Evolutionary conservation across 2,329 filamentous ascomycete species (phyloP).

Genomic region (Aspergillus intermedius): DNA sequence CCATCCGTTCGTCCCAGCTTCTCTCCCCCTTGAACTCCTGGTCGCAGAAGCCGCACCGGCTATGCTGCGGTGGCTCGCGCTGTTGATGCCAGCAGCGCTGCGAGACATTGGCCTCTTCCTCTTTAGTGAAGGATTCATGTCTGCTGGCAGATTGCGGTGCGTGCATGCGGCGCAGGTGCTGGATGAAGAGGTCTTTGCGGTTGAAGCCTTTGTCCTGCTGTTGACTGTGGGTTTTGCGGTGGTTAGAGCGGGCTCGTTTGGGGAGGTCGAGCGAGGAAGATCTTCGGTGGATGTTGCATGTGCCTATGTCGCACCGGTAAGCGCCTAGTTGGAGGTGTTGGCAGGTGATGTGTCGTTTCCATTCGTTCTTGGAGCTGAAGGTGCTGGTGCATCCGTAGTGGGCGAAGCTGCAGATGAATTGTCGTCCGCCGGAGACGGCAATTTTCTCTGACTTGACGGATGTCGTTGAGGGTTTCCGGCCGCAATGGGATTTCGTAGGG

Average conservation of each 20-base stretch:
- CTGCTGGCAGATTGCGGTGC: constrained; percentile 48
- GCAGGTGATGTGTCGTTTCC: constrained; percentile 80
- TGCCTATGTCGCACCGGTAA: constrained; percentile 67
- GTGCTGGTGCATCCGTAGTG: constrained; percentile 67
- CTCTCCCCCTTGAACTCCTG: constrained; percentile 53
- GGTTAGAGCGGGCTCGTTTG: constrained; percentile 35
- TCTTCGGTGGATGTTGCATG: constrained; percentile 36
- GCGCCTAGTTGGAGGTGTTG: constrained; percentile 71
- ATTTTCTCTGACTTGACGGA: neutral
- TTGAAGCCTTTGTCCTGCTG: constrained; percentile 64
- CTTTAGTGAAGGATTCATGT: constrained; percentile 17
- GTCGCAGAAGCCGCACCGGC: constrained; percentile 57
- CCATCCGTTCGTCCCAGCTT: constrained; percentile 77
- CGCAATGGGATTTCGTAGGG: neutral
- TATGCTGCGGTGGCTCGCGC: constrained; percentile 55
- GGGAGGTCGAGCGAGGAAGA: constrained; percentile 72
- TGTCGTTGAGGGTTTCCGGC: neutral
- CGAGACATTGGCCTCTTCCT: constrained; percentile 44
- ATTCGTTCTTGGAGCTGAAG: constrained; percentile 84
- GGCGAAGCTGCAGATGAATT: constrained; percentile 71
- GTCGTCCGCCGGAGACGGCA: constrained; percentile 30
- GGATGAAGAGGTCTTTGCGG: constrained; percentile 84
- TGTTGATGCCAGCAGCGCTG: constrained; percentile 54
- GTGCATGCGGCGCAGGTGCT: constrained; percentile 85
- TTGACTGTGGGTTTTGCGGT: constrained; percentile 2